Evolutionary conservation across 495 filamentous ascomycete species (phyloP).

Genomic region (Tuber aestivum): DNA sequence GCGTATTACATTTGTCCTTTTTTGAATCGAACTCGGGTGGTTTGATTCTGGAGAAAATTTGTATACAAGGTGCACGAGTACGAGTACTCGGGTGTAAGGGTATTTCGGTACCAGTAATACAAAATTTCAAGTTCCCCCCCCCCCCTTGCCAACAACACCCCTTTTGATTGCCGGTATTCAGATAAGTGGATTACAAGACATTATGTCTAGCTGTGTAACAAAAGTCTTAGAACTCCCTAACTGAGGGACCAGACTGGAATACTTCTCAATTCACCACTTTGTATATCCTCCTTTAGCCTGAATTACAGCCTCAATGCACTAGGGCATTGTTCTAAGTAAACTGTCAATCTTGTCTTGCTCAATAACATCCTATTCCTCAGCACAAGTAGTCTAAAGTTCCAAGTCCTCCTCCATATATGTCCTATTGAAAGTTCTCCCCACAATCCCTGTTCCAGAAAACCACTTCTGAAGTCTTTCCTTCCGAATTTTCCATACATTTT

Average conservation of each 20-base stretch:
- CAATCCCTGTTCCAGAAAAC: background rate
- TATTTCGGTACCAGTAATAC: no score
- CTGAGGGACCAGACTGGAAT: background rate
- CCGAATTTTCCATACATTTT: background rate
- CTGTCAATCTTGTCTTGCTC: background rate
- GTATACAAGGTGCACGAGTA: no score
- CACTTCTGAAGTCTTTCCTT: background rate
- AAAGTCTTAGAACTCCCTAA: background rate
- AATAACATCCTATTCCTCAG: conserved; percentile 6
- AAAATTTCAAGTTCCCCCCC: no score
- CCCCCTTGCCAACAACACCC: no score
- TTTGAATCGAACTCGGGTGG: no score
- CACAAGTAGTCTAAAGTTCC: background rate
- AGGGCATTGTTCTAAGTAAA: conserved; percentile 7
- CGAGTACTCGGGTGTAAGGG: no score
- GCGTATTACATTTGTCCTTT: no score
- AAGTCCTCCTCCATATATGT: background rate
- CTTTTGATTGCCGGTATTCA: no score
- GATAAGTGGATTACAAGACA: no score
- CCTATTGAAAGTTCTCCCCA: background rate
- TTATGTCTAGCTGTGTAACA: background rate
- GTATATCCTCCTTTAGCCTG: conserved; percentile 10
- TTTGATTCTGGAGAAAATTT: no score
- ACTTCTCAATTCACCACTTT: background rate
- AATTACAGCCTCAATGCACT: conserved; percentile 5